phyloP scores from a whole-genome alignment of 139 green algal genomes.

The Yamagishiella unicocca region DNA sequence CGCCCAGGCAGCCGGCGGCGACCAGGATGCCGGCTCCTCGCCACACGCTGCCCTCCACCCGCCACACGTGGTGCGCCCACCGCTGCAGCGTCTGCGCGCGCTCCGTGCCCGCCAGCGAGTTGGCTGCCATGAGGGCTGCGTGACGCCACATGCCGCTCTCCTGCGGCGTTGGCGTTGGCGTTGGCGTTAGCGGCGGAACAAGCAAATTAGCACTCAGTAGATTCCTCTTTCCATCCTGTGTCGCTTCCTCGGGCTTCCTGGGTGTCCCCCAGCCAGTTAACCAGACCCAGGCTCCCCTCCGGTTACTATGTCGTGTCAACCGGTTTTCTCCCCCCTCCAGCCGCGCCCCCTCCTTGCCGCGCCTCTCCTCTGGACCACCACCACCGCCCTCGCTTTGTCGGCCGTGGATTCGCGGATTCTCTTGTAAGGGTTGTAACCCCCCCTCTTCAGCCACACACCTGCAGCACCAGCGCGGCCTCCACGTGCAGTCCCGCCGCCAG shows the following conservation, averaged over 20 bases:
- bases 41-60: slow-evolving; percentile 65
- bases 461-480: slow-evolving; percentile 69
- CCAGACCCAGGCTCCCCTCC: background rate
- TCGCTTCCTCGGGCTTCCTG: background rate
- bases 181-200: background rate
- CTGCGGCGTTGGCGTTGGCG: slow-evolving; percentile 61
- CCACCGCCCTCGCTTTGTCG: no score
- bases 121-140: slow-evolving; percentile 73
- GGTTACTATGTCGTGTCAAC: no score
- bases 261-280: background rate
- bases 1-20: slow-evolving; percentile 61
- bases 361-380: no score
- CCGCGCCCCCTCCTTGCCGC: no score
- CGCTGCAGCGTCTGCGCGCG: slow-evolving; percentile 64
- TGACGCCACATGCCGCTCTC: slow-evolving; percentile 83
- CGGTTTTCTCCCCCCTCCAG: no score
- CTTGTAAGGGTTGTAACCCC: background rate
- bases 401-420: no score
- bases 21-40: slow-evolving; percentile 64
- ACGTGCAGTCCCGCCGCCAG: slow-evolving; percentile 74
- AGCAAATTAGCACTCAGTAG: background rate
- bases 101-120: slow-evolving; percentile 58
- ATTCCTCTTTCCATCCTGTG: background rate
- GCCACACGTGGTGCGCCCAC: slow-evolving; percentile 75
- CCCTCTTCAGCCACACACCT: slow-evolving; percentile 47